Evolutionary conservation across 495 filamentous ascomycete species (phyloP).

Genomic region (Tuber microsphaerosporum): DNA sequence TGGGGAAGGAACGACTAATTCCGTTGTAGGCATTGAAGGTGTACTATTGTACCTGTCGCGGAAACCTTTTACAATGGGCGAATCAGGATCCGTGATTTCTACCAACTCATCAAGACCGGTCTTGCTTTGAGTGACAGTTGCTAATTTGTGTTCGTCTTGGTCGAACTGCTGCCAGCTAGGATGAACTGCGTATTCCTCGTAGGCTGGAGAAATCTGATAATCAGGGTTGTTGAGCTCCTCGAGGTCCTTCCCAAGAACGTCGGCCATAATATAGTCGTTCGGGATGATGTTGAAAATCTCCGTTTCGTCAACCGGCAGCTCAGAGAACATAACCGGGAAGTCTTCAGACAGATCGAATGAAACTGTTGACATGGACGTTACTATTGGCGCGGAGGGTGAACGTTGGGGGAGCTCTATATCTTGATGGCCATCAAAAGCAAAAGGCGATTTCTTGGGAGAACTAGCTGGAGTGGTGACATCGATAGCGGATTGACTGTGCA

Average conservation of each 20-base stretch:
- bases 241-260: neutral
- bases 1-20: slow-evolving; percentile 9
- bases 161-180: neutral
- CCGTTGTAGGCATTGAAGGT: slow-evolving; percentile 8
- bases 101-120: slow-evolving; percentile 13
- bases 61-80: slow-evolving; percentile 6
- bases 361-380: slow-evolving; percentile 5
- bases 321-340: slow-evolving; percentile 20
- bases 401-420: slow-evolving; percentile 21
- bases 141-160: neutral
- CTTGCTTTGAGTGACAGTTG: slow-evolving; percentile 12
- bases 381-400: slow-evolving; percentile 22
- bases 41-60: slow-evolving; percentile 9
- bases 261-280: slow-evolving; percentile 13
- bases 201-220: neutral
- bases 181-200: neutral
- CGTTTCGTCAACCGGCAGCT: slow-evolving; percentile 17
- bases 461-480: neutral
- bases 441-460: neutral
- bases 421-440: neutral
- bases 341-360: slow-evolving; percentile 14
- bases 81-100: slow-evolving; percentile 17
- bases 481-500: neutral
- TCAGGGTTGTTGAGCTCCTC: neutral
- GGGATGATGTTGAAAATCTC: slow-evolving; percentile 21